Evolutionary conservation across 2,329 filamentous ascomycete species (phyloP).

Genomic region (Sarocladium strictum): DNA sequence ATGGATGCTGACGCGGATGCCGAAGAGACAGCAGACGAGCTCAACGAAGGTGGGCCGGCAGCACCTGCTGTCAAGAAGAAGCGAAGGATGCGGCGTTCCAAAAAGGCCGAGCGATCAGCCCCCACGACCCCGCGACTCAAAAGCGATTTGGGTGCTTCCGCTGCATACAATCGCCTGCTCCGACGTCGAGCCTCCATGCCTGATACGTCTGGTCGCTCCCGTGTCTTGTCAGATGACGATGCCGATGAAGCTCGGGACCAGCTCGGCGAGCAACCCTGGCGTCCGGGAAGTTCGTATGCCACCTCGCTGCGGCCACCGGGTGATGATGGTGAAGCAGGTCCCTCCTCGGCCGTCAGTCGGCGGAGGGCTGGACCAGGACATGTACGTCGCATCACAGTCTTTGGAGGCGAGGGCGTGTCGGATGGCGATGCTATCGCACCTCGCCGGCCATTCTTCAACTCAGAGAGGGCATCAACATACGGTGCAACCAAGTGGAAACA

Average conservation of each 20-base stretch:
- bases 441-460: constrained; percentile 50
- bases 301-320: constrained; percentile 41
- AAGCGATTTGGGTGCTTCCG: constrained; percentile 36
- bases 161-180: constrained; percentile 43
- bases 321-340: constrained; percentile 45
- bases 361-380: constrained; percentile 46
- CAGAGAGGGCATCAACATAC: constrained; percentile 66
- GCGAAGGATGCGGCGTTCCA: constrained; percentile 53
- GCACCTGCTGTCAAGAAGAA: constrained; percentile 44
- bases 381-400: constrained; percentile 59
- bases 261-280: constrained; percentile 42
- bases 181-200: constrained; percentile 61
- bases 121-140: constrained; percentile 55
- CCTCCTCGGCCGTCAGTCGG: constrained; percentile 39
- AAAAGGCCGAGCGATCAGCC: constrained; percentile 52
- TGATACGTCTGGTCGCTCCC: constrained; percentile 47
- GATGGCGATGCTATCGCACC: constrained; percentile 56
- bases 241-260: constrained; percentile 60
- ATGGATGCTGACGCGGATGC: constrained; percentile 57
- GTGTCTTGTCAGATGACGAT: constrained; percentile 60
- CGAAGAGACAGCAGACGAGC: constrained; percentile 81
- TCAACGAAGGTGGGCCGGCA: constrained; percentile 32
- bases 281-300: constrained; percentile 55
- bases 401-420: constrained; percentile 60
- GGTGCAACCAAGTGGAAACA: constrained; percentile 85